Base-by-base conservation (phyloP, 495 filamentous ascomycete species). In the Penicillium cinerascens region DNA sequence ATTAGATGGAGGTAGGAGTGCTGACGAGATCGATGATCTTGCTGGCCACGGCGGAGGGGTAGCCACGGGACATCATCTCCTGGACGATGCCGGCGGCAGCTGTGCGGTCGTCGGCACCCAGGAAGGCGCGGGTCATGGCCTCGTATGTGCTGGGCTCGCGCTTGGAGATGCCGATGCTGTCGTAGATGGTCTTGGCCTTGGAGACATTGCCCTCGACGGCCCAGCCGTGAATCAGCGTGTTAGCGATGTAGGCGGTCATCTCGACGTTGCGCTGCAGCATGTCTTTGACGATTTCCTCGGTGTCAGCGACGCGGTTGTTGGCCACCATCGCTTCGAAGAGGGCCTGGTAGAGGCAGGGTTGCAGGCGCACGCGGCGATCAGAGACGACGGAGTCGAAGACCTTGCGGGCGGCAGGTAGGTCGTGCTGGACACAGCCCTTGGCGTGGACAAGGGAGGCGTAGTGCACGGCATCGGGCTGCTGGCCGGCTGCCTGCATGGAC, bases 161-260 rank as follows among this genome's bases (percentile, higher is more conserved):
- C 74, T 87, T 89, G 26, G 82, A 78, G 22, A 77, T 78, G 29
- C 83, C 80, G 35, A 98, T 81, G 42, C 80, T 74, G 36, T 86
- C 78, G 66, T 95, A 98, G 57, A 97, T 82, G 6, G 77, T 74
- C 69, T 86, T 82, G 35, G 90, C 88, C 68, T 89, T 91, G 46
- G 67, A 70, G 22, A 98, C 88, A 49, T 91, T 80, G 69, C 86
- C 87, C 67, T 88, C 88, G 25, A 82, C 75, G 33, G 95, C 91
- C 93, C 93, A 98, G 54, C 93, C 93, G 60, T 97, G 91, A 65
- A 98, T 98, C n/a, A 98, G 82, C 1, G 91, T 95, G 77, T 98
- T 98, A 60, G 95, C 93, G 59, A 98, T 97, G 73, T 98, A 98
- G 1, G 93, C 87, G 4, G 95, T 97, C 80, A 97, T 84, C 48